These are phyloP conservation scores for Hypoxylon perforatum DNA, from an alignment of 495 filamentous ascomycete genomes.

Conservation along the genomic window DNA sequence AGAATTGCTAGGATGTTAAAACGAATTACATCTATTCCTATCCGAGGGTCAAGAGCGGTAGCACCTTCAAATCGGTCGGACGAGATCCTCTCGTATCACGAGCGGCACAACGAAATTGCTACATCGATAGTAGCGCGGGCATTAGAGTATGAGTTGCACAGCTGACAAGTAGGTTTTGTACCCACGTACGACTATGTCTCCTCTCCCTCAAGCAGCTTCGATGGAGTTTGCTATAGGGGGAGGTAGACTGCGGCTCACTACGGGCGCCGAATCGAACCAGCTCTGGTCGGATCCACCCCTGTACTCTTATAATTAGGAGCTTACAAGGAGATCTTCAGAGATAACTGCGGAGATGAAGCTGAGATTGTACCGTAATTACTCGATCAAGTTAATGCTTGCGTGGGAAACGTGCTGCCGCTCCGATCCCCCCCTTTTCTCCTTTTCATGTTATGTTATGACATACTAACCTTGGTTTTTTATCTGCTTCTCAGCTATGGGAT, in stretches of 20 bases:
- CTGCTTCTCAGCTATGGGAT: conserved; percentile 72
- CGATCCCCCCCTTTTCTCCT: conserved; percentile 48
- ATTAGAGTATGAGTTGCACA: conserved; percentile 34
- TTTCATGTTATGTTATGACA: conserved; percentile 31
- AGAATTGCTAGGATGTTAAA: conserved; percentile 23
- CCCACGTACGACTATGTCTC: conserved; percentile 41
- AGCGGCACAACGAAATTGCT: conserved; percentile 1
- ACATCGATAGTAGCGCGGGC: not conserved
- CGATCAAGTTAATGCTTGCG: conserved; percentile 97
- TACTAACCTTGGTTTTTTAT: conserved; percentile 41
- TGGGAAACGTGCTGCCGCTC: conserved; percentile 92
- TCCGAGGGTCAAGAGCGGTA: conserved; percentile 53
- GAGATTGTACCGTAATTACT: conserved; percentile 92
- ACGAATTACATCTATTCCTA: conserved; percentile 21
- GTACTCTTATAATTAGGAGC: conserved; percentile 27
- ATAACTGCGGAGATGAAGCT: conserved; percentile 70
- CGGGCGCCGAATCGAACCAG: conserved; percentile 76
- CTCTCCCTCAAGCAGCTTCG: conserved; percentile 28
- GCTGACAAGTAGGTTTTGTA: conserved; percentile 49
- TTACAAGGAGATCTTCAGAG: conserved; percentile 38
- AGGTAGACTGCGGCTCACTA: conserved; percentile 77
- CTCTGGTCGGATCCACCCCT: conserved; percentile 60
- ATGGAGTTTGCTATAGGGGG: conserved; percentile 24
- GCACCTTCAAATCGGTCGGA: conserved; percentile 35
- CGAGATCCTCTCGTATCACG: not conserved